Evolutionary conservation across 331 rosid species (phyloP).

Genomic region (Cydonia oblonga): DNA sequence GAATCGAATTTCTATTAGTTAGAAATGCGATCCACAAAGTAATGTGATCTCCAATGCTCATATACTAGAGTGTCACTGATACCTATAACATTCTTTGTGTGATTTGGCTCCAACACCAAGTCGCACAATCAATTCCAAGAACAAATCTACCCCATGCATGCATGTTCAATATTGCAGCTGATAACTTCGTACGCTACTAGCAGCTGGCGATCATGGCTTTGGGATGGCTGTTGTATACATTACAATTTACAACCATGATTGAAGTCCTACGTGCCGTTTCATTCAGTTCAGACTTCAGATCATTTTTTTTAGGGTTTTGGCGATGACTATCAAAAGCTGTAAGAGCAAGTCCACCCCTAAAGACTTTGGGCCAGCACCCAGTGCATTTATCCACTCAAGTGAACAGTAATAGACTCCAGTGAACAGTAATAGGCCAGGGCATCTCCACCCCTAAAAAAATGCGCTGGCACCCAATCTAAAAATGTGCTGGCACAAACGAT

Average conservation of each 20-base stretch:
- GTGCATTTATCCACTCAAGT: too few relatives aligned
- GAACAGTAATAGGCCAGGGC: too few relatives aligned
- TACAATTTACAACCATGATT: neutral
- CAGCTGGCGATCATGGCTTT: constrained; percentile 10
- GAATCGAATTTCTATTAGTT: neutral
- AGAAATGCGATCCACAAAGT: neutral
- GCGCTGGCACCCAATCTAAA: too few relatives aligned
- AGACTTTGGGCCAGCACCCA: too few relatives aligned
- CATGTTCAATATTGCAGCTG: neutral
- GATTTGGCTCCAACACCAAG: neutral
- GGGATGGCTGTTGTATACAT: neutral
- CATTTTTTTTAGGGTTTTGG: too few relatives aligned
- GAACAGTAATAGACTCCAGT: too few relatives aligned
- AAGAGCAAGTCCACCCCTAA: too few relatives aligned
- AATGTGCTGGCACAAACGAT: too few relatives aligned
- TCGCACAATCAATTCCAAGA: neutral
- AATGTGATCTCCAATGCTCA: neutral
- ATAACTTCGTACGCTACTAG: constrained; percentile 8
- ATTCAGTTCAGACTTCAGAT: too few relatives aligned
- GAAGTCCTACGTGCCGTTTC: constrained; percentile 10
- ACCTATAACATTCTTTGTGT: neutral
- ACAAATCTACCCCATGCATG: neutral
- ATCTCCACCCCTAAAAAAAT: too few relatives aligned
- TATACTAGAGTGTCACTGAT: neutral
- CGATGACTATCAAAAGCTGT: too few relatives aligned